phyloP scores from a whole-genome alignment of 1,139 yeast species.

The Nadsonia commutata region DNA sequence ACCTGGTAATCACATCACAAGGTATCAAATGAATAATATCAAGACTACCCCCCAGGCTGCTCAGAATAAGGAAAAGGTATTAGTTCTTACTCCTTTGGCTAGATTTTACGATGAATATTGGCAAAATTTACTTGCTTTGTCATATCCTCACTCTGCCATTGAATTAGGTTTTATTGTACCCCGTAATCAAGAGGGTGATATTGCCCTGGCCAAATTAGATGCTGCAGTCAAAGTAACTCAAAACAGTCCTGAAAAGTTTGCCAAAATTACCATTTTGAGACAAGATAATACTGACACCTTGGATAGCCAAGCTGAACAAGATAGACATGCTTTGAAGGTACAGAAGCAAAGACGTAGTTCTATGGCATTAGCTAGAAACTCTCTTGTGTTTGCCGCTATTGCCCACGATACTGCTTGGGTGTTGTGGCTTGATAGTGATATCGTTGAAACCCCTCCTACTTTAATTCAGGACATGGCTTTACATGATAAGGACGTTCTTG shows the following conservation, averaged over 20 bases:
- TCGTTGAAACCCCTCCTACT: conserved; percentile 71
- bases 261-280: conserved; percentile 72
- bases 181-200: conserved; percentile 63
- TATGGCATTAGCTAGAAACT: conserved; percentile 92
- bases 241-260: conserved; percentile 45
- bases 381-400: conserved; percentile 74
- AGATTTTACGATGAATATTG: conserved; percentile 75
- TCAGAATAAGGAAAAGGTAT: conserved; percentile 62
- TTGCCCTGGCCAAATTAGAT: conserved; percentile 56
- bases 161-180: conserved; percentile 90
- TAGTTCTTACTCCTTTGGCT: conserved; percentile 80
- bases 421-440: conserved; percentile 89
- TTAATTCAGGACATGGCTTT: conserved; percentile 76
- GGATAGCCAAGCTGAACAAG: conserved; percentile 38
- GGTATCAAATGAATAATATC: conserved; percentile 67
- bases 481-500: conserved; percentile 74
- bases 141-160: conserved; percentile 71
- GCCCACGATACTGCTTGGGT: conserved; percentile 91
- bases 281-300: conserved; percentile 52
- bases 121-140: conserved; percentile 58
- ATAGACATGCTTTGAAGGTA: conserved; percentile 54
- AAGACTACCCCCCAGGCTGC: conserved; percentile 57
- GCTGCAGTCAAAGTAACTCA: conserved; percentile 58
- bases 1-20: conserved; percentile 69
- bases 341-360: conserved; percentile 79